phyloP scores from a whole-genome alignment of 768 basidiomycete genomes.

The Pleurotus tuber-regium region DNA sequence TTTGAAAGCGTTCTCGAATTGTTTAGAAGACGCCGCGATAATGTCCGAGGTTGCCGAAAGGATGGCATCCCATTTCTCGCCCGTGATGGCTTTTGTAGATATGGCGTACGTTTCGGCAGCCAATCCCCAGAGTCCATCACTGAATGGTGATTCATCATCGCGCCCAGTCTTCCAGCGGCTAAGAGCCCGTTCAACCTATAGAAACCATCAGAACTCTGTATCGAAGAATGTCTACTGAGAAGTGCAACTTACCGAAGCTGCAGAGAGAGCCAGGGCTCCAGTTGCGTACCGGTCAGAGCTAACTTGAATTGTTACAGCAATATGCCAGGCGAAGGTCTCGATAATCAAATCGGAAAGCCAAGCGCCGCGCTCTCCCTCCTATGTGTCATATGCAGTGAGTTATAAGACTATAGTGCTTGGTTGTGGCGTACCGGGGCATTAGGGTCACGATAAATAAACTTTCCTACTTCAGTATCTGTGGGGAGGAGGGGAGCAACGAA shows the following conservation, averaged over 20 bases:
- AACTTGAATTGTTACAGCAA: neutral
- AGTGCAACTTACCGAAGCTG: neutral
- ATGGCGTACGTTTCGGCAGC: neutral
- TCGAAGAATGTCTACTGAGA: neutral
- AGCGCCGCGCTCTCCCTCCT: neutral
- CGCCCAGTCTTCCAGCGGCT: neutral
- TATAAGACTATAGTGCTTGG: too few species aligned
- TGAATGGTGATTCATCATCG: neutral
- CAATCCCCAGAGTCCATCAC: neutral
- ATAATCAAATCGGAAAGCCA: neutral
- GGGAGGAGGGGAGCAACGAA: neutral
- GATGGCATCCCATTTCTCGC: neutral
- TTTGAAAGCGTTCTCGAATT: neutral
- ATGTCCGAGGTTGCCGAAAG: neutral
- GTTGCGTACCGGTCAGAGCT: neutral
- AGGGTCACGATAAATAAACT: neutral
- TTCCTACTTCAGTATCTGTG: neutral
- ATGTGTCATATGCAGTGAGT: neutral
- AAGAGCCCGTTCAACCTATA: neutral
- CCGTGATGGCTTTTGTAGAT: neutral
- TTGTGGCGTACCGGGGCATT: neutral
- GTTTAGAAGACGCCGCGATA: neutral
- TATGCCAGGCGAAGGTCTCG: neutral
- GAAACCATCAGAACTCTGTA: neutral
- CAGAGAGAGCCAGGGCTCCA: neutral